These are phyloP conservation scores for Hypoxylon sp. DNA, from an alignment of 2,329 filamentous ascomycete species.

Conservation along the genomic window DNA sequence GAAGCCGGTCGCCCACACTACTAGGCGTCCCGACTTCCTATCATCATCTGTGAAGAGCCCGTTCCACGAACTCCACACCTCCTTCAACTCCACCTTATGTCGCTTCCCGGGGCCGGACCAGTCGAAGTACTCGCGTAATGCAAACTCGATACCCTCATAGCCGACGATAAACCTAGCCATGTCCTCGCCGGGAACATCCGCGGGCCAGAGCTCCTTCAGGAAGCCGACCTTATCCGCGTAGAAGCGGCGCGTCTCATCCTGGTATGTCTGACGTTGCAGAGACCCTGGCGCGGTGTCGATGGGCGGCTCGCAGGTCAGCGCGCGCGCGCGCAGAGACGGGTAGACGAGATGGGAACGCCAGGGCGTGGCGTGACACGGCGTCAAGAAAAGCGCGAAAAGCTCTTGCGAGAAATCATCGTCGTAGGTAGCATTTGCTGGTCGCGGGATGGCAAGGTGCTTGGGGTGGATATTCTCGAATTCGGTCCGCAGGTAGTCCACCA, in stretches of 20 bases:
- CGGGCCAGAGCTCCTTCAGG: slow-evolving; percentile 69
- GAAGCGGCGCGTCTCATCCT: slow-evolving; percentile 93
- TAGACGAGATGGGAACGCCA: slow-evolving; percentile 92
- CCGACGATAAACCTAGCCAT: slow-evolving; percentile 72
- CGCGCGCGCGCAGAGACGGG: slow-evolving; percentile 82
- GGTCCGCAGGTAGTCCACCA: slow-evolving; percentile 81
- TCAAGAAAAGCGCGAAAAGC: slow-evolving; percentile 84
- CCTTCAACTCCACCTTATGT: slow-evolving; percentile 60
- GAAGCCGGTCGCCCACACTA: slow-evolving; percentile 67
- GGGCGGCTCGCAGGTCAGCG: slow-evolving; percentile 91
- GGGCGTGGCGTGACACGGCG: slow-evolving; percentile 95
- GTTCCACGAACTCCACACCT: slow-evolving; percentile 72
- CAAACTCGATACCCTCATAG: slow-evolving; percentile 70
- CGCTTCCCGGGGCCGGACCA: slow-evolving; percentile 57
- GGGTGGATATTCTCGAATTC: slow-evolving; percentile 76
- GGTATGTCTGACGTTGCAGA: slow-evolving; percentile 75
- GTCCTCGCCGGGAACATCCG: slow-evolving; percentile 52
- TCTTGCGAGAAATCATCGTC: slow-evolving; percentile 57
- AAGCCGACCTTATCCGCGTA: slow-evolving; percentile 77
- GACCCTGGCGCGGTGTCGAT: slow-evolving; percentile 74
- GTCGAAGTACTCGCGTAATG: slow-evolving; percentile 63
- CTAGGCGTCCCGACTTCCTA: slow-evolving; percentile 68
- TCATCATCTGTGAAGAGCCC: slow-evolving; percentile 75
- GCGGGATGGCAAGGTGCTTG: slow-evolving; percentile 54
- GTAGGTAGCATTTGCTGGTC: slow-evolving; percentile 45